Conservation (phyloP, 2,329 filamentous ascomycete species). For the Ceratocystis cubensis region DNA sequence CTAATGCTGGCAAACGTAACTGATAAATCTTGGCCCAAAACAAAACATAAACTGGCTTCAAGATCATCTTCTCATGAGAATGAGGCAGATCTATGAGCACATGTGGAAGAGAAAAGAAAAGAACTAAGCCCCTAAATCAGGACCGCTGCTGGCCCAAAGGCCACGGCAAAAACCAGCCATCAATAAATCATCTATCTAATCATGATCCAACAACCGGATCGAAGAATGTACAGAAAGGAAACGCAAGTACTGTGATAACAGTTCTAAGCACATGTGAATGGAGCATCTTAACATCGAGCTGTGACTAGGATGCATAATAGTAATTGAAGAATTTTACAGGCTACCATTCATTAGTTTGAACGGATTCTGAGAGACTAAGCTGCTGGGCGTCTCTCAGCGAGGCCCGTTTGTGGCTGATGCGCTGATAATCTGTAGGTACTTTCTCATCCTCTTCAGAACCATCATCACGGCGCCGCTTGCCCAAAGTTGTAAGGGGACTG, state of each 20-base stretch:
- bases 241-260: background rate
- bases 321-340: background rate
- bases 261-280: background rate
- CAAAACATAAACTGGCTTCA: background rate
- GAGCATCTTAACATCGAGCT: background rate
- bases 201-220: background rate
- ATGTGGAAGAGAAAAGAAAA: background rate
- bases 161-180: background rate
- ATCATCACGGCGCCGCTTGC: conserved; percentile 19
- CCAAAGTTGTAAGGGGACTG: conserved; percentile 14
- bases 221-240: background rate
- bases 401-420: conserved; percentile 11
- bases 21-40: background rate
- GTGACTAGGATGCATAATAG: background rate
- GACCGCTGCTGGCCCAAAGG: background rate
- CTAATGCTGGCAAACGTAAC: background rate
- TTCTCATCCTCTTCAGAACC: conserved; percentile 14
- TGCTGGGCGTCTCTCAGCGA: background rate
- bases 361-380: background rate
- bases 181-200: background rate
- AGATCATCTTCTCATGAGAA: background rate
- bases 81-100: background rate
- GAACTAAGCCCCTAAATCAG: background rate
- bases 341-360: conserved; percentile 12
- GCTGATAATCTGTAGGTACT: conserved; percentile 8